A percentile compares a stretch with the other conserved stretches of the same genome.
These are phyloP conservation scores for Chloris gayana DNA, from an alignment of 176 grass and related monocot genomes.

Conservation along the genomic window DNA sequence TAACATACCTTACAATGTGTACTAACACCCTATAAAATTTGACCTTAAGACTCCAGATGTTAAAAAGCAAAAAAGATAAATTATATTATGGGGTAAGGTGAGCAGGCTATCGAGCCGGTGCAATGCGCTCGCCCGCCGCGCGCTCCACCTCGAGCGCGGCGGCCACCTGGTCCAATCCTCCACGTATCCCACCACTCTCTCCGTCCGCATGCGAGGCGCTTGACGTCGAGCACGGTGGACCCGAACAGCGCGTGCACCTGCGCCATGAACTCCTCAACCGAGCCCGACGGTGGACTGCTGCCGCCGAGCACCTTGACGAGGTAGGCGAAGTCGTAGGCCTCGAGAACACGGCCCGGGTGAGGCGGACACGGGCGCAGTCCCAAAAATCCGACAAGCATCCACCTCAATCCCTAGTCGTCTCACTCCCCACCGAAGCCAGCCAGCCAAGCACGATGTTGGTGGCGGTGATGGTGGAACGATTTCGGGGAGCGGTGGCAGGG, in stretches of 20 bases:
- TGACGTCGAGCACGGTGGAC: constrained; percentile 32
- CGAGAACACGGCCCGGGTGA: constrained; percentile 35
- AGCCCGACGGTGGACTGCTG: background rate
- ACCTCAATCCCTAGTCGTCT: too few species aligned
- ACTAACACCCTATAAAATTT: too few species aligned
- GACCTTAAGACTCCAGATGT: too few species aligned
- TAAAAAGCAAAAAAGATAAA: too few species aligned
- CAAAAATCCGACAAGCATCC: too few species aligned
- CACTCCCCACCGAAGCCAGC: too few species aligned
- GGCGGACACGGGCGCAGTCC: too few species aligned
- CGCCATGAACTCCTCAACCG: constrained; percentile 27
- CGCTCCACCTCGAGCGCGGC: constrained; percentile 21
- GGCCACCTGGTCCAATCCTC: constrained; percentile 37
- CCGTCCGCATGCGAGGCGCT: constrained; percentile 31
- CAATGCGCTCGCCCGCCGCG: constrained; percentile 37
- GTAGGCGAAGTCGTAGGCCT: constrained; percentile 54
- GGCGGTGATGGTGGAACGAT: too few species aligned
- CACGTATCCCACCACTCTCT: background rate
- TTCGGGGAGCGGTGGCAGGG: too few species aligned
- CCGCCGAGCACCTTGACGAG: constrained; percentile 38
- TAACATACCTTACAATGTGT: too few species aligned
- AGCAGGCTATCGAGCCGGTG: constrained; percentile 51
- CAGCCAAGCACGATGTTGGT: too few species aligned
- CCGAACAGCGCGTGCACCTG: constrained; percentile 4
- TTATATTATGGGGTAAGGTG: too few species aligned